Evolutionary conservation across 495 filamentous ascomycete genomes (phyloP).

Genomic region (Penicillium silybi): DNA sequence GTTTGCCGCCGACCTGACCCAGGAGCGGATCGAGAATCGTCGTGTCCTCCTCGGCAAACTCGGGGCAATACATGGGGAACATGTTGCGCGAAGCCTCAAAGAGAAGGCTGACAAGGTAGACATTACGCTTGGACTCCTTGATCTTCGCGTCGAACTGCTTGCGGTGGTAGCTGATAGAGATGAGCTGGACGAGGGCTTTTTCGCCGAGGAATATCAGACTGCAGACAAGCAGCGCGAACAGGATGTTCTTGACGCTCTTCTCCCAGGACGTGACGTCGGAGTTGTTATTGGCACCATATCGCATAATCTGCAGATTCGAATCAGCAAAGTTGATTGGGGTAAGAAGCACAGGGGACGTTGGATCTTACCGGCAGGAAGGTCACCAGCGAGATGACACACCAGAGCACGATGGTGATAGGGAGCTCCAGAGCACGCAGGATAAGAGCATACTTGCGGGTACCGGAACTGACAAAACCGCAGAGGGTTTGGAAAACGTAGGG

Average conservation of each 20-base stretch:
- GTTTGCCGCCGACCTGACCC: conserved; percentile 10
- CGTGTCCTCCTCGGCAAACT: conserved; percentile 89
- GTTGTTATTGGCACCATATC: conserved; percentile 41
- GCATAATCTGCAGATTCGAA: conserved; percentile 49
- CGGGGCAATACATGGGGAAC: conserved; percentile 86
- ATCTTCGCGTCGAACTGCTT: conserved; percentile 88
- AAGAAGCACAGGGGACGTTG: background rate
- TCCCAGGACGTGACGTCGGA: conserved; percentile 49
- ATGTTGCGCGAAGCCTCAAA: conserved; percentile 84
- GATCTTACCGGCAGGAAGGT: conserved; percentile 65
- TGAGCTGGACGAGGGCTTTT: conserved; percentile 83
- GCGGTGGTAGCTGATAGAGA: conserved; percentile 91
- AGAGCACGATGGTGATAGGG: conserved; percentile 81
- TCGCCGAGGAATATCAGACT: conserved; percentile 74
- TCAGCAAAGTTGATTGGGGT: background rate
- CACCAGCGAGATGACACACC: conserved; percentile 73
- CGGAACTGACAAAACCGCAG: conserved; percentile 83
- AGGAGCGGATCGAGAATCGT: conserved; percentile 77
- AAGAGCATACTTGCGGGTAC: conserved; percentile 87
- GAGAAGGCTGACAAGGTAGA: conserved; percentile 72
- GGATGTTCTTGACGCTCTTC: conserved; percentile 61
- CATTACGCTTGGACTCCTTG: conserved; percentile 79
- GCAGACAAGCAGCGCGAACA: conserved; percentile 73
- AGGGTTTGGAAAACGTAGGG: conserved; percentile 82
- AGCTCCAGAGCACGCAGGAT: conserved; percentile 77